Base-by-base conservation (phyloP, 257 asterid genomes). In the Phtheirospermum japonicum region DNA sequence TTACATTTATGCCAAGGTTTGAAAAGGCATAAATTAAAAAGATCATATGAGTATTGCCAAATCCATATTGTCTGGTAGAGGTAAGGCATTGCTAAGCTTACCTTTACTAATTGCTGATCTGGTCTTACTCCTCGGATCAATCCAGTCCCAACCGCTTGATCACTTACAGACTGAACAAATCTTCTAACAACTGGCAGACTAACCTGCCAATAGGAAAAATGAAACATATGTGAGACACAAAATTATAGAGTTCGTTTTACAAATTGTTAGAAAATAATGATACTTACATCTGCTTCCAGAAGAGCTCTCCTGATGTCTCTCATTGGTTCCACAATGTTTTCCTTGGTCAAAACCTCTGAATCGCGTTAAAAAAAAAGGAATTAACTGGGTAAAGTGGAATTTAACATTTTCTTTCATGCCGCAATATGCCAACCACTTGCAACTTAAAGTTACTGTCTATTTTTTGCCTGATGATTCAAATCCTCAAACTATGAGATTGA, bases 171-270 rank as follows among this genome's bases (percentile, higher is more conserved):
- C 84, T 89, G 95, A 72, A 92, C 88, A 76, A 92, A 92, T 77
- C 99, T 83, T 82, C 95, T 86, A 62, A 87, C 97, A 73, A 92
- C 99, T 54, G 99, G 96, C 73, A 92, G 96, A 72, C 99, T 91
- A 68, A 91, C 98, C 98, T 91, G 92, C 64, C 79, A 70, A 73
- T 49, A 3, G 19, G 11, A 42, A 20, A 68, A 63, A 66, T 28
- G 48, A 14, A 61, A 45, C 5, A 13, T 31, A 33, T 4, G 66
- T 54, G 50, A 61, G 71, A 46, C 8, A 62, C 40, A 2, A 5
- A n/a, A 57, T 61, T 17, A 23, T 16, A 61, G 63, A 36, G 50
- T 43, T 61, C 34, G 34, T 51, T 66, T 71, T 13, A 34, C 34
- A 58, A 23, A 42, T 18, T 11, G 34, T 14, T 43, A 54, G 55